Conservation (phyloP, 2,329 filamentous ascomycete species). For the Cercospora janseana region DNA sequence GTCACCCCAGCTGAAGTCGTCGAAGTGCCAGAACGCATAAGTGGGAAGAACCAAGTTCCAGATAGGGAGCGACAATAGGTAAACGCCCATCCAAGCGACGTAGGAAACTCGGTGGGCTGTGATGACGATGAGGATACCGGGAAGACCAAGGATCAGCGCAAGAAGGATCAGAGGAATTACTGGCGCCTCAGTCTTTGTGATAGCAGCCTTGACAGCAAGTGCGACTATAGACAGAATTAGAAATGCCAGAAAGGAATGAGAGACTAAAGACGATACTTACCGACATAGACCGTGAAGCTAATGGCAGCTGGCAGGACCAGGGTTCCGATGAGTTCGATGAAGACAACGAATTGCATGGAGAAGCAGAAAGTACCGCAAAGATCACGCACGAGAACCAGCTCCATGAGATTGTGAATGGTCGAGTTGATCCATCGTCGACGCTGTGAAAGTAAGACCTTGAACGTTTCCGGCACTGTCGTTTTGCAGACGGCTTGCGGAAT, state of each 20-base stretch:
- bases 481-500: slow-evolving; percentile 99
- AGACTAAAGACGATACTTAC: slow-evolving; percentile 54
- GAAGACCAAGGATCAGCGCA: slow-evolving; percentile 86
- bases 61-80: slow-evolving; percentile 84
- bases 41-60: slow-evolving; percentile 96
- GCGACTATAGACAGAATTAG: slow-evolving; percentile 59
- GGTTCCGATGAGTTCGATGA: slow-evolving; percentile 91
- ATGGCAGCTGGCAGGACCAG: slow-evolving; percentile 94
- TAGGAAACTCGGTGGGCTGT: slow-evolving; percentile 93
- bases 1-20: slow-evolving; percentile 99
- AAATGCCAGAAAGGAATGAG: neutral
- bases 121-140: slow-evolving; percentile 84
- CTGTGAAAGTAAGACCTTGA: slow-evolving; percentile 89
- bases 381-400: slow-evolving; percentile 90
- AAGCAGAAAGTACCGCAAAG: slow-evolving; percentile 99
- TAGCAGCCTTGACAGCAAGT: slow-evolving; percentile 73
- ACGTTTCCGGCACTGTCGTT: slow-evolving; percentile 90
- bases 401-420: slow-evolving; percentile 97
- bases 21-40: slow-evolving; percentile 99
- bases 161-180: slow-evolving; percentile 88
- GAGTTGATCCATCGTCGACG: slow-evolving; percentile 99
- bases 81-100: slow-evolving; percentile 95
- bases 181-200: slow-evolving; percentile 59
- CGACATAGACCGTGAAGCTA: slow-evolving; percentile 92
- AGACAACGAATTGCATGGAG: slow-evolving; percentile 99